These are phyloP conservation scores for Vigna nakashimae DNA, from an alignment of 306 rosid genomes.

Conservation along the genomic window DNA sequence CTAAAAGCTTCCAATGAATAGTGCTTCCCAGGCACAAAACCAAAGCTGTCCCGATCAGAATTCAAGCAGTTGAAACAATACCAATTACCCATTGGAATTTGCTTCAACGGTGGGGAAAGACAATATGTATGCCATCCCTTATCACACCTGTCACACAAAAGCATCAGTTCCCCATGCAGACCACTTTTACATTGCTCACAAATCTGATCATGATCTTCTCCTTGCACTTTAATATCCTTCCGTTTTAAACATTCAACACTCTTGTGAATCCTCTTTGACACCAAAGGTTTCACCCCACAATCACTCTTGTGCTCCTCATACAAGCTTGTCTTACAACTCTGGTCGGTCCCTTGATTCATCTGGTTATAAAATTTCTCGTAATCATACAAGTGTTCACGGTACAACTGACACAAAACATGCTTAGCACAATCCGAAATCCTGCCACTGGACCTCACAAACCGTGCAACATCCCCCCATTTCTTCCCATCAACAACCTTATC, in stretches of 20 bases:
- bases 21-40: constrained; percentile 89
- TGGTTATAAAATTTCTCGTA: constrained; percentile 65
- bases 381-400: constrained; percentile 84
- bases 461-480: constrained; percentile 90
- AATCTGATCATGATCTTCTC: constrained; percentile 81
- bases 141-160: constrained; percentile 93
- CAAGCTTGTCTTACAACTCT: constrained; percentile 60
- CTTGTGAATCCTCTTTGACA: constrained; percentile 62
- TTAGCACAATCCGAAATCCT: constrained; percentile 84
- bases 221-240: constrained; percentile 52
- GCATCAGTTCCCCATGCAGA: constrained; percentile 96
- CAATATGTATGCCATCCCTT: constrained; percentile 97
- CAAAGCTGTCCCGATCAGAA: constrained; percentile 90
- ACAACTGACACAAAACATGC: constrained; percentile 85
- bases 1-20: constrained; percentile 81
- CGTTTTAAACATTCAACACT: constrained; percentile 52
- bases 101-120: constrained; percentile 90
- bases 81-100: constrained; percentile 91
- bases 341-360: constrained; percentile 53
- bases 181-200: constrained; percentile 97
- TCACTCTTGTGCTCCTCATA: constrained; percentile 56
- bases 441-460: constrained; percentile 60
- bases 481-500: constrained; percentile 76
- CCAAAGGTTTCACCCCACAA: constrained; percentile 41
- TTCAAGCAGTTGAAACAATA: constrained; percentile 92